phyloP scores from a whole-genome alignment of 2,329 filamentous ascomycete species.

The Fonsecaea multimorphosa region DNA sequence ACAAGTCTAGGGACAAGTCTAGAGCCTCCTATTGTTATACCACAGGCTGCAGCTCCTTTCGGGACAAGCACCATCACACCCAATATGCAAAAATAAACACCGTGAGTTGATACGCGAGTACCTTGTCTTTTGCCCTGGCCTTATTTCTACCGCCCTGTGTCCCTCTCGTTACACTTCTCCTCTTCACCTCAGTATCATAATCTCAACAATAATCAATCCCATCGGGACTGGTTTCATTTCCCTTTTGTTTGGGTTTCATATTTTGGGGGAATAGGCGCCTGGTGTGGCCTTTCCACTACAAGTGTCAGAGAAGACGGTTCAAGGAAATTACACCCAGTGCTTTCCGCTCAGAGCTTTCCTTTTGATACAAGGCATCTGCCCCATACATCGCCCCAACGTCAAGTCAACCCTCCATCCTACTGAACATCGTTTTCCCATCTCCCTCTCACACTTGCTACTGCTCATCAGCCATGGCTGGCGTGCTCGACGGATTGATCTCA shows the following conservation, averaged over 20 bases:
- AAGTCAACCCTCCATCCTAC: background rate
- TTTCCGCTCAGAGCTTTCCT: conserved; percentile 5
- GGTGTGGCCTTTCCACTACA: conserved; percentile 1
- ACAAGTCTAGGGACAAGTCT: background rate
- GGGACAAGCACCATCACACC: conserved; percentile 1
- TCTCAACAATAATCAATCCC: background rate
- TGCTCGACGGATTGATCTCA: conserved; percentile 29
- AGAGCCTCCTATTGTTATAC: conserved; percentile 16
- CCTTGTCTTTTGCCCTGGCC: background rate
- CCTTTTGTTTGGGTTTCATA: conserved; percentile 14
- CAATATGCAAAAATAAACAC: conserved; percentile 18
- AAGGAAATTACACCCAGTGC: conserved; percentile 6
- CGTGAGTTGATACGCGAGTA: conserved; percentile 8
- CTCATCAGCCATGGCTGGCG: conserved; percentile 28
- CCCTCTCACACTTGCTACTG: background rate
- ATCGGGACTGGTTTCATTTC: background rate
- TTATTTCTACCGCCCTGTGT: conserved; percentile 16
- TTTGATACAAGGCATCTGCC: conserved; percentile 12
- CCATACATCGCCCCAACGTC: conserved; percentile 9
- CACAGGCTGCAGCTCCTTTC: conserved; percentile 7
- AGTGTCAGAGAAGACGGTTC: background rate
- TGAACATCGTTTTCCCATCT: no score
- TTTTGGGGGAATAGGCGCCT: conserved; percentile 7
- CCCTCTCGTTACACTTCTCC: conserved; percentile 1
- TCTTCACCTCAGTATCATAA: background rate